Base-by-base conservation (phyloP, 768 basidiomycete species). In the Termitomyces sp. region DNA sequence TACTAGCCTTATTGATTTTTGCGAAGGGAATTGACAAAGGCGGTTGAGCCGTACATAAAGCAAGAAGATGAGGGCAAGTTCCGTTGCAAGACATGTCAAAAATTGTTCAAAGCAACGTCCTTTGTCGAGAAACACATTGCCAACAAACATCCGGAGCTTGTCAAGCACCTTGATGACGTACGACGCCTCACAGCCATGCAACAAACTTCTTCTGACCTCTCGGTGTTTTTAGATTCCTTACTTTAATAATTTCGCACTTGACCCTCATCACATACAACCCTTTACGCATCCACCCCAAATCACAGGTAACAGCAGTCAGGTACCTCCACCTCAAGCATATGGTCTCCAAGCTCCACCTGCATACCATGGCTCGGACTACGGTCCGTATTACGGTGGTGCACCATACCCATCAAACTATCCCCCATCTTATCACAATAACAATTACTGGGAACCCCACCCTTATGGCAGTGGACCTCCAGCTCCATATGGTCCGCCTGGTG, bases 111-210 rank as follows among this genome's bases (percentile, higher is more conserved):
- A 73, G 97, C 95, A 4, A 90, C 92, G 38, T 87, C 95, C 28
- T 99, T 98, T 75, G 92, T 98, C 52, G 94, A 96, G 77, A 98
- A 98, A 80, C 97, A 99, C 72, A 89, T 99, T 63, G 85, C 89
- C 13, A 94, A 96, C 73, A 98, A 98, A 73, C 97, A 99, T 71
- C 79, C 90, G 12, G 92, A 97, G 62, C 78, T 93, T 16, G 84
- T 96, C 60, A 91, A 89, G 66, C 77, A 81, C 55, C 84, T 98
- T 18, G 93, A 95, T 45, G 91, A 96, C 69, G 96, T 97, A 72
- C 75, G 81, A 35, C 13, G 24, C 53, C 9, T 59, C 40, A 36
- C n/a, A 45, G 33, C 8, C 33, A 36, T 63, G 4, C 45, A 64
- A 54, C 60, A 28, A 36, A 48, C 55, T 60, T 36, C 32, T 45